These are phyloP conservation scores for Colletotrichum falcatum DNA, from an alignment of 2,329 filamentous ascomycete genomes.

Conservation along the genomic window DNA sequence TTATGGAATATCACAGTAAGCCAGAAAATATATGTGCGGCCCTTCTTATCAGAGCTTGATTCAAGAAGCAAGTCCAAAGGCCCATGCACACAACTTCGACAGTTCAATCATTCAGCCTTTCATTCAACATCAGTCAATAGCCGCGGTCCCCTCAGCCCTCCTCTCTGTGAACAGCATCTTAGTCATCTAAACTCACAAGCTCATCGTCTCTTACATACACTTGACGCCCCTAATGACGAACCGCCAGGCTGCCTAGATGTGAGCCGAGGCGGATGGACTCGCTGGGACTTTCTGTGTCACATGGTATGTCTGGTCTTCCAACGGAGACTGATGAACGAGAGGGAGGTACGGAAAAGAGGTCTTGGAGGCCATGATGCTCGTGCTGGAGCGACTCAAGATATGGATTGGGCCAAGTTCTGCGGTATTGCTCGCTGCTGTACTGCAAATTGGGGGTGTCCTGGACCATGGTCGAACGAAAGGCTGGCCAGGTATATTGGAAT, in stretches of 20 bases:
- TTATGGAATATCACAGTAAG: too few relatives aligned
- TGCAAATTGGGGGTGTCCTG: slow-evolving; percentile 83
- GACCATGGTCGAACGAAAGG: slow-evolving; percentile 70
- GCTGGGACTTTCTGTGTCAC: slow-evolving; percentile 77
- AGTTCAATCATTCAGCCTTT: not conserved
- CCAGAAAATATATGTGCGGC: not conserved
- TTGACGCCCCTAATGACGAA: slow-evolving; percentile 81
- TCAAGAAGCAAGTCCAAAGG: not conserved
- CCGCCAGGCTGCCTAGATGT: slow-evolving; percentile 65
- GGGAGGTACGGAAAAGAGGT: too few relatives aligned
- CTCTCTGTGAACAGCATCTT: slow-evolving; percentile 75
- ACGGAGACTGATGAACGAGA: too few relatives aligned
- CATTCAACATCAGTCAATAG: slow-evolving; percentile 43
- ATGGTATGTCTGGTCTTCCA: slow-evolving; percentile 63
- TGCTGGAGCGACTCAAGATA: too few relatives aligned
- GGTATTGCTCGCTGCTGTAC: slow-evolving; percentile 65
- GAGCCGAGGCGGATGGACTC: slow-evolving; percentile 85
- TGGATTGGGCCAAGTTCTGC: slow-evolving; percentile 50
- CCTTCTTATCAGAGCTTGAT: not conserved
- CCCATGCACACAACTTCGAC: not conserved
- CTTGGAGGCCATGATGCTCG: too few relatives aligned
- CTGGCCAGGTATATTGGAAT: slow-evolving; percentile 76
- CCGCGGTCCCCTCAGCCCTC: slow-evolving; percentile 61
- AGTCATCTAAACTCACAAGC: slow-evolving; percentile 72
- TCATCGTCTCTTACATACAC: slow-evolving; percentile 79